Conservation (phyloP, 257 asterid genomes). For the Cynanchum wilfordii region DNA sequence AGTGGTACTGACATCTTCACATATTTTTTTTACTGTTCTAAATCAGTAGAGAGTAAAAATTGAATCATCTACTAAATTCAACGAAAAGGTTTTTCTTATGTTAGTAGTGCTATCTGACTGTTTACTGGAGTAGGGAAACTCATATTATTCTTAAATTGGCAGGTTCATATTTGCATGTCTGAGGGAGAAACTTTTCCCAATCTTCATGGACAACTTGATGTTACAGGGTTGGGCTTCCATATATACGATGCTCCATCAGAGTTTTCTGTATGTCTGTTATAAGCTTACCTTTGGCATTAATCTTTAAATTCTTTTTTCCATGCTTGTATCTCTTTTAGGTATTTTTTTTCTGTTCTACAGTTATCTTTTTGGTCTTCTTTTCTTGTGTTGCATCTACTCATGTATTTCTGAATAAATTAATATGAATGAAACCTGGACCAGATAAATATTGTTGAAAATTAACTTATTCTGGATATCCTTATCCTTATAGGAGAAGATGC, state of each 20-base stretch:
- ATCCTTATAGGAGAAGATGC: not conserved
- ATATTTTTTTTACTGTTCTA: not conserved
- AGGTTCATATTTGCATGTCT: constrained; percentile 99
- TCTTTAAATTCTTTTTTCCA: not conserved
- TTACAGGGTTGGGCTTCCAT: constrained; percentile 80
- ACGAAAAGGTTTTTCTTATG: not conserved
- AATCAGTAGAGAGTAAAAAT: not conserved
- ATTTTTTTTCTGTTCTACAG: not conserved
- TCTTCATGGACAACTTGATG: constrained; percentile 98
- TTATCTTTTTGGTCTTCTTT: not conserved
- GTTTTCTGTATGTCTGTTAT: constrained; percentile 59
- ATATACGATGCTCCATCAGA: constrained; percentile 86
- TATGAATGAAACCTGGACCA: not conserved
- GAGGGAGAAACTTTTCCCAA: constrained; percentile 89
- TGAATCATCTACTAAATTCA: not conserved
- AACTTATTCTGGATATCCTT: not conserved
- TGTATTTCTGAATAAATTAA: not conserved
- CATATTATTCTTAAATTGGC: constrained; percentile 12
- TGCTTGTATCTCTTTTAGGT: not conserved
- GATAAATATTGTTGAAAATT: not conserved
- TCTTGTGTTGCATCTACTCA: not conserved
- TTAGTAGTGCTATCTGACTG: not conserved
- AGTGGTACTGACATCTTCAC: not conserved
- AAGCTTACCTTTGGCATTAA: constrained; percentile 6
- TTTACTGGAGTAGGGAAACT: not conserved